These are phyloP conservation scores for Senecio squalidus DNA, from an alignment of 140 eudicot species.

Conservation along the genomic window DNA sequence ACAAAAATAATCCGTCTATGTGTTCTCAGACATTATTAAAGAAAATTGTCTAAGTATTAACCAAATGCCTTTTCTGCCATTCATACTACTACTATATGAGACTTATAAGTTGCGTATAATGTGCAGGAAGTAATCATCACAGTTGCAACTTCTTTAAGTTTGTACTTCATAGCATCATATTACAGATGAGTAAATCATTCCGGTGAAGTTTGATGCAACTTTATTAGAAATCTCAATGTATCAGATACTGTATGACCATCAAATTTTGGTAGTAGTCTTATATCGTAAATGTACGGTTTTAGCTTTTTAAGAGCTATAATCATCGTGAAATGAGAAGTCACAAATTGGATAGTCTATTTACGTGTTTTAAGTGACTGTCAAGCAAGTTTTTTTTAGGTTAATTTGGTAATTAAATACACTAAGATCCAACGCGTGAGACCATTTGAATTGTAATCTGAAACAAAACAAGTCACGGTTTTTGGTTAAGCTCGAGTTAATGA, in stretches of 20 bases:
- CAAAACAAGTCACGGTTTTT: too few relatives aligned
- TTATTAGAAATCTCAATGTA: slow-evolving; percentile 1
- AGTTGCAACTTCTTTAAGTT: slow-evolving; percentile 35
- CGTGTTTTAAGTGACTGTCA: too few relatives aligned
- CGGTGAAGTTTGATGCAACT: neutral
- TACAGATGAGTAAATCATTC: slow-evolving; percentile 39
- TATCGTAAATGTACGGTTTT: slow-evolving; percentile 13
- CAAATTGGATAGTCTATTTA: too few relatives aligned
- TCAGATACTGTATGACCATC: neutral
- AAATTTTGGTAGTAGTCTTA: slow-evolving; percentile 23
- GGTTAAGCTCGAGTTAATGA: too few relatives aligned
- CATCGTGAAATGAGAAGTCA: too few relatives aligned
- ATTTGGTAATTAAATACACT: neutral
- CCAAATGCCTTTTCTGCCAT: slow-evolving; percentile 1
- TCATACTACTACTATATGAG: neutral
- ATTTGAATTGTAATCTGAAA: too few relatives aligned
- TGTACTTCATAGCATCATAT: slow-evolving; percentile 49
- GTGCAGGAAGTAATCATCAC: slow-evolving; percentile 58
- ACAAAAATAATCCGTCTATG: neutral
- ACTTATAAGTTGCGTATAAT: slow-evolving; percentile 7
- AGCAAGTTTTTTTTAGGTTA: neutral
- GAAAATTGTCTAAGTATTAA: neutral
- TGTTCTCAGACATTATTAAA: neutral
- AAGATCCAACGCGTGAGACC: neutral
- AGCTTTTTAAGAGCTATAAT: slow-evolving; percentile 13